These are phyloP conservation scores for Niebla homalea DNA, from an alignment of 495 filamentous ascomycete species.

Conservation along the genomic window DNA sequence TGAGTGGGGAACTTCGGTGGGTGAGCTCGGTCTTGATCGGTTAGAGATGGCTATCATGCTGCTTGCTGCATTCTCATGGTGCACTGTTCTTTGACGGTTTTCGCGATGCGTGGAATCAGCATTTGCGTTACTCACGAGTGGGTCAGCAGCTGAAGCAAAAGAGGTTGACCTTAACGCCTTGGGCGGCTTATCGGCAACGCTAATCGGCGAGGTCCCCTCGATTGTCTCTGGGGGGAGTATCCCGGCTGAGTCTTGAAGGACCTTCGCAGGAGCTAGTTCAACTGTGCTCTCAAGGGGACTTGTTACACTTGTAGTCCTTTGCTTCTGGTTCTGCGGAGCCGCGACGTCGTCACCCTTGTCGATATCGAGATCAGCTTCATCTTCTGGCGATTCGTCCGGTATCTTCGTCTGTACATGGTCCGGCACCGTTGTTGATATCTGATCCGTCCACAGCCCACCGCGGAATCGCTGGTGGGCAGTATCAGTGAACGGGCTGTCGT, in stretches of 20 bases:
- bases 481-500: constrained; percentile 80
- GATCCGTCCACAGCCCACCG: constrained; percentile 74
- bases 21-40: constrained; percentile 45
- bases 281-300: constrained; percentile 21
- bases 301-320: constrained; percentile 50
- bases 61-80: constrained; percentile 44
- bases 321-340: constrained; percentile 26
- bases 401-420: constrained; percentile 25
- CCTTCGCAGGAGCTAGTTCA: neutral
- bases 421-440: constrained; percentile 25
- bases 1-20: constrained; percentile 28
- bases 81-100: constrained; percentile 23
- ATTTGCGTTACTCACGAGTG: constrained; percentile 47
- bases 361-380: constrained; percentile 39
- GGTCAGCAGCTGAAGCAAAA: constrained; percentile 49
- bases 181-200: constrained; percentile 27
- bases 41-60: constrained; percentile 54
- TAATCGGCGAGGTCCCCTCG: neutral
- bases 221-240: constrained; percentile 23
- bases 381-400: constrained; percentile 41
- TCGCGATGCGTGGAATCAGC: constrained; percentile 37
- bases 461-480: constrained; percentile 63
- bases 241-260: constrained; percentile 21
- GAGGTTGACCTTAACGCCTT: constrained; percentile 47
- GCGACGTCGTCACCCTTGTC: constrained; percentile 24